Conservation (phyloP, 106 monocot genomes). For the Dendrobium nobile region DNA sequence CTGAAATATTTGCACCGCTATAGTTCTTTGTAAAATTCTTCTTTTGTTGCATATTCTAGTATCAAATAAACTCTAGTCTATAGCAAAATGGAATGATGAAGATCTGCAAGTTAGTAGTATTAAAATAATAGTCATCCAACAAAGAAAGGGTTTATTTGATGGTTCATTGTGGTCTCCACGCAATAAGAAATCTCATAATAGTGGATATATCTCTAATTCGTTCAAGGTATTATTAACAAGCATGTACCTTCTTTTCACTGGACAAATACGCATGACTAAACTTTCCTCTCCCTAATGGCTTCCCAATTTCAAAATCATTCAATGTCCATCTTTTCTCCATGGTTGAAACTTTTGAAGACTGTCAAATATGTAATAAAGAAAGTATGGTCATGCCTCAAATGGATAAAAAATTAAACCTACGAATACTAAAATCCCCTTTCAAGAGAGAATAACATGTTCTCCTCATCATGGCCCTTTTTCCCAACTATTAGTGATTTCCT, state of each 20-base stretch:
- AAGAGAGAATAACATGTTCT: too few relatives aligned
- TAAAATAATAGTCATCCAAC: background rate
- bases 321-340: slow-evolving; percentile 80
- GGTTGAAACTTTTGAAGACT: slow-evolving; percentile 30
- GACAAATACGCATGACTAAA: slow-evolving; percentile 98
- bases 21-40: slow-evolving; percentile 91
- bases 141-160: background rate
- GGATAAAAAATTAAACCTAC: background rate
- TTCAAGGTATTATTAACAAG: background rate
- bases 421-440: too few relatives aligned
- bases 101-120: background rate
- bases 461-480: too few relatives aligned
- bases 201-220: background rate
- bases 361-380: background rate
- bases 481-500: too few relatives aligned
- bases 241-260: slow-evolving; percentile 74
- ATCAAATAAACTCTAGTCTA: slow-evolving; percentile 94
- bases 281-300: slow-evolving; percentile 93
- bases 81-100: slow-evolving; percentile 6
- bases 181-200: background rate
- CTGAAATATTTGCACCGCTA: slow-evolving; percentile 92
- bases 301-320: slow-evolving; percentile 90
- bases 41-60: slow-evolving; percentile 90
- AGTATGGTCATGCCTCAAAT: background rate
- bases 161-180: background rate